phyloP scores from a whole-genome alignment of 1,284 basidiomycete species.

The Nidula niveotomentosa region DNA sequence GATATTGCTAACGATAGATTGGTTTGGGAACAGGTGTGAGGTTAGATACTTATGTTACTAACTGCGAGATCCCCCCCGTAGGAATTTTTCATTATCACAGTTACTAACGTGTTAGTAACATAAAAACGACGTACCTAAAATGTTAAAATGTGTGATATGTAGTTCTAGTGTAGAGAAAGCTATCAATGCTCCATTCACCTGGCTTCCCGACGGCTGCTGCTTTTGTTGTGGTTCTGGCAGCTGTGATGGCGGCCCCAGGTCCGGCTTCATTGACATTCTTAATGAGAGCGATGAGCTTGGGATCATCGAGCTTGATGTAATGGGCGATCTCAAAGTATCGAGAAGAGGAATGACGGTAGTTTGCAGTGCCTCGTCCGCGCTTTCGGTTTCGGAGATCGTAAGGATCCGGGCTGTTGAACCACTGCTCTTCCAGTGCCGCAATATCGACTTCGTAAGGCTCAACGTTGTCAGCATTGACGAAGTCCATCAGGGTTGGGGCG shows the following conservation, averaged over 20 bases:
- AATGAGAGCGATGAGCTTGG: constrained; percentile 8
- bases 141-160: too few species aligned
- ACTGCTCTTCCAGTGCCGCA: constrained; percentile 5
- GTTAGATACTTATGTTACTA: too few species aligned
- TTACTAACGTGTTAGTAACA: too few species aligned
- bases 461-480: constrained; percentile 12
- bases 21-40: too few species aligned
- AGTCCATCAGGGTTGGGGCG: constrained; percentile 13
- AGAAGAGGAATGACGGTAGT: background rate
- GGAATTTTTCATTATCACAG: too few species aligned
- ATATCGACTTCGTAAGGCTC: constrained; percentile 8
- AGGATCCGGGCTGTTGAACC: constrained; percentile 14
- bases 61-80: too few species aligned
- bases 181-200: constrained; percentile 9
- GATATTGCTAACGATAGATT: too few species aligned
- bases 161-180: too few species aligned
- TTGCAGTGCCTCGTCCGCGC: constrained; percentile 10
- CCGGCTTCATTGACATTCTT: constrained; percentile 7
- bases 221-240: background rate
- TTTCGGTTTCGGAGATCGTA: constrained; percentile 14
- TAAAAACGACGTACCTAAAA: too few species aligned
- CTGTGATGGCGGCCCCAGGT: background rate
- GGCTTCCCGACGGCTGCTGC: constrained; percentile 4
- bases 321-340: constrained; percentile 13
- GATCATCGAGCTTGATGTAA: constrained; percentile 12